Evolutionary conservation across 352 stramenopile species (phyloP), one percentile per base, ranked within the genome.

Genomic region (Blastocystis sp.): DNA sequence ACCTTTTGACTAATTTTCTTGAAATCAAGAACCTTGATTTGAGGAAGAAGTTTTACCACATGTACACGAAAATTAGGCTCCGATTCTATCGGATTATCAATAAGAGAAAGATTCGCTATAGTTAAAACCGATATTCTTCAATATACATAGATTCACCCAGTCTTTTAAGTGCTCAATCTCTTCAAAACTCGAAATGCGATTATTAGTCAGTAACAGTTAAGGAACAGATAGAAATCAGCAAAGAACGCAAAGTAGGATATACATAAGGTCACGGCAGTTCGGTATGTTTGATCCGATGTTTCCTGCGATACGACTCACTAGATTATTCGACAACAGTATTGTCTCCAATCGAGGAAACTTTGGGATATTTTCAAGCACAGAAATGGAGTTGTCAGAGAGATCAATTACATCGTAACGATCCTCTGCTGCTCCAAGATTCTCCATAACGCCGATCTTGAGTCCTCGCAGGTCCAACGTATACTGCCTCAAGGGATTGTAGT

Each of bases 401-500:
- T 88, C 77, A 47, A 88, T 88, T 8, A 79, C 47, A 45, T 88
- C 77, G 56, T 76, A 88, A 20, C 76, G 77, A 43, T 88, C 41
- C 29, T 88, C n/a, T 20, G 77, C 77, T 55, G 77, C 77, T 76
- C 77, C 77, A 6, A 88, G 39, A 53, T 88, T 88, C 55, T 88
- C 77, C 66, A 88, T 88, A 15, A 79, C 47, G 9, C 53, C 53
- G 59, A 88, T 88, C 26, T 64, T 76, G 29, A 88, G 37, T 54
- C 77, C 77, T n/a, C 77, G 62, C 0, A 88, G 55, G 34, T 88
- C 77, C 9, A 88, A 47, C 56, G 68, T 39, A 9, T 59, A 34
- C 77, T 88, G 62, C 29, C 76, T 88, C 45, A 88, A 47, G 47
- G 77, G 41, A 88, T 88, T 88, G 66, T 88, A 88, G 55, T 63